Evolutionary conservation across 345 rosid species (phyloP).

Genomic region (Salix suchowensis): DNA sequence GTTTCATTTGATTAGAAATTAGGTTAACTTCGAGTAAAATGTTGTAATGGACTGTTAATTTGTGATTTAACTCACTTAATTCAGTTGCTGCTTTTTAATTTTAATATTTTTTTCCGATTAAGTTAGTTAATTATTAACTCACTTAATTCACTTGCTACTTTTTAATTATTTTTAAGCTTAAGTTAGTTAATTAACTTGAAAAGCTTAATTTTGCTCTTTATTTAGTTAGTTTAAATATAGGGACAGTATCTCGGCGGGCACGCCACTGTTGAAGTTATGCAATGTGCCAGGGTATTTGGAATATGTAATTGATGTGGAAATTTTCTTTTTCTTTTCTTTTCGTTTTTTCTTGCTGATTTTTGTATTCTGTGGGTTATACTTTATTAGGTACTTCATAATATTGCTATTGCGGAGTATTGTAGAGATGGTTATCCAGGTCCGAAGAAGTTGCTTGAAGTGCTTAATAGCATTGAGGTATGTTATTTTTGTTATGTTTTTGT

Average conservation of each 20-base stretch:
- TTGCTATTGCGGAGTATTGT: conserved; percentile 73
- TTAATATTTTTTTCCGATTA: not conserved
- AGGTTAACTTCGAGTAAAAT: not conserved
- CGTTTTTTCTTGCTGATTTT: not conserved
- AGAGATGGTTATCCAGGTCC: conserved; percentile 70
- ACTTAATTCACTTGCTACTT: not conserved
- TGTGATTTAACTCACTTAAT: not conserved
- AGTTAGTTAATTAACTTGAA: not conserved
- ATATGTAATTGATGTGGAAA: not conserved
- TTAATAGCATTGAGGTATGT: conserved; percentile 66
- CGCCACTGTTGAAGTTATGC: not conserved
- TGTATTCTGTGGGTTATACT: conserved; percentile 11
- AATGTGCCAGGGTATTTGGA: not conserved
- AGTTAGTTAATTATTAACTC: not conserved
- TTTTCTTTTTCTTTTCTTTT: not conserved
- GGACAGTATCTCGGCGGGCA: not conserved
- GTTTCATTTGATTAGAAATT: not conserved
- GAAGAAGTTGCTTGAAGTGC: conserved; percentile 65
- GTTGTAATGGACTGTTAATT: not conserved
- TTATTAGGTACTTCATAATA: conserved; percentile 79
- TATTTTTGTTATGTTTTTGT: not conserved
- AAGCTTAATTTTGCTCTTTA: not conserved
- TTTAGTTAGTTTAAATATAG: not conserved
- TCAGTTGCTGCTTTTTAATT: not conserved
- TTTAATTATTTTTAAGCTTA: not conserved